A percentile compares a stretch with the other conserved stretches of the same genome.
Conservation (phyloP, 495 filamentous ascomycete species). For the Aspergillus nidulans region DNA sequence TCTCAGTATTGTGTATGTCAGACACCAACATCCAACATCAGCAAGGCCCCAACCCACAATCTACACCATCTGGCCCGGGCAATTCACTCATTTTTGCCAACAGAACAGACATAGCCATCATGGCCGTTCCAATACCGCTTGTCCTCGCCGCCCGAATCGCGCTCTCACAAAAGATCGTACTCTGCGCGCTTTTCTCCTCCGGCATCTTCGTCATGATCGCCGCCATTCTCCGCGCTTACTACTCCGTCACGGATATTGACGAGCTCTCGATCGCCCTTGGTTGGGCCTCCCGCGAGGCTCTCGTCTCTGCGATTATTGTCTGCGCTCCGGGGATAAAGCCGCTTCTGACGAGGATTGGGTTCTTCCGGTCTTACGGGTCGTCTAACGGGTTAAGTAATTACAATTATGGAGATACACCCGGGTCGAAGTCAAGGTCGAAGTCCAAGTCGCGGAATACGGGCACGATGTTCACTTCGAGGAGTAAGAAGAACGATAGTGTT, state of each 20-base stretch:
- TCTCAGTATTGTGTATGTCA: too few relatives aligned
- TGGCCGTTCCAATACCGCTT: conserved; percentile 12
- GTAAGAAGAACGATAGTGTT: too few relatives aligned
- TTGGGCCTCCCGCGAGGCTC: conserved; percentile 18
- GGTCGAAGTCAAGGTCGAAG: too few relatives aligned
- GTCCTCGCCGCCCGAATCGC: conserved; percentile 6
- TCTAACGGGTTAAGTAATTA: too few relatives aligned
- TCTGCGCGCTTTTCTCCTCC: conserved; percentile 8
- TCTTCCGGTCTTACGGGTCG: too few relatives aligned
- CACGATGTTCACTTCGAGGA: too few relatives aligned
- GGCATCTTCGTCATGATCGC: conserved; percentile 21
- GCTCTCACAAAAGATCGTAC: conserved; percentile 3
- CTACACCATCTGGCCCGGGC: too few relatives aligned
- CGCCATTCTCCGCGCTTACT: conserved; percentile 16
- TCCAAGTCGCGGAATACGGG: too few relatives aligned
- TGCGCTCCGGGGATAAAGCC: conserved; percentile 14
- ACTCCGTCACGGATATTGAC: conserved; percentile 14
- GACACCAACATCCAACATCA: too few relatives aligned
- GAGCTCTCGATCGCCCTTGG: conserved; percentile 9
- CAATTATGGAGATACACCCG: too few relatives aligned
- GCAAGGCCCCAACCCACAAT: too few relatives aligned
- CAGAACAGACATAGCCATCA: conserved; percentile 11
- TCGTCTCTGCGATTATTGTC: conserved; percentile 15
- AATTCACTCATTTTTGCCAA: not conserved
- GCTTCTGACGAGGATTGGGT: too few relatives aligned